phyloP scores from a whole-genome alignment of 345 rosid species.

The Brassica incana region DNA sequence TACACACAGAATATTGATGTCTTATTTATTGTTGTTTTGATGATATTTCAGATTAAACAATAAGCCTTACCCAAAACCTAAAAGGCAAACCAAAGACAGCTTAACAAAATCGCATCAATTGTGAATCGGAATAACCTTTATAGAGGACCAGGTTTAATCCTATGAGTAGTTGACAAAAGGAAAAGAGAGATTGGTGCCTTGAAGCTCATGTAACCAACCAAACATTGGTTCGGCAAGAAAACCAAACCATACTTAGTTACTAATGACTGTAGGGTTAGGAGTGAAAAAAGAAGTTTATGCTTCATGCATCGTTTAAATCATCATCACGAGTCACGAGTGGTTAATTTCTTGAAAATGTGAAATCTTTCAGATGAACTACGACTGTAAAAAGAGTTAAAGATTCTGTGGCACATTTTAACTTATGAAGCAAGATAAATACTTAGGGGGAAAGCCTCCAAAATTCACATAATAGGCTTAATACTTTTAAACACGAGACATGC shows the following conservation, averaged over 20 bases:
- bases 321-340: neutral
- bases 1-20: neutral
- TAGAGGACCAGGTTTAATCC: too few relatives aligned
- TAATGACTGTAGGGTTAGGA: too few relatives aligned
- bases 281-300: too few relatives aligned
- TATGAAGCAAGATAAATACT: conserved; percentile 16
- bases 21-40: neutral
- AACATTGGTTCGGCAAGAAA: neutral
- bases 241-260: conserved; percentile 1
- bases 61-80: too few relatives aligned
- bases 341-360: neutral
- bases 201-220: neutral
- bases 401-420: conserved; percentile 22
- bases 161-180: too few relatives aligned
- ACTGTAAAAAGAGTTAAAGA: conserved; percentile 15
- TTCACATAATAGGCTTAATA: neutral
- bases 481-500: conserved; percentile 57
- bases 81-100: too few relatives aligned
- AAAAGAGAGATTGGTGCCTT: too few relatives aligned
- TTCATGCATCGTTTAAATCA: neutral
- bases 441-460: neutral
- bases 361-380: conserved; percentile 7
- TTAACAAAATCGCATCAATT: too few relatives aligned
- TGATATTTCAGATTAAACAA: too few relatives aligned
- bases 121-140: too few relatives aligned